phyloP scores from a whole-genome alignment of 2,329 filamentous ascomycete genomes.

The Nemania bipapillata region DNA sequence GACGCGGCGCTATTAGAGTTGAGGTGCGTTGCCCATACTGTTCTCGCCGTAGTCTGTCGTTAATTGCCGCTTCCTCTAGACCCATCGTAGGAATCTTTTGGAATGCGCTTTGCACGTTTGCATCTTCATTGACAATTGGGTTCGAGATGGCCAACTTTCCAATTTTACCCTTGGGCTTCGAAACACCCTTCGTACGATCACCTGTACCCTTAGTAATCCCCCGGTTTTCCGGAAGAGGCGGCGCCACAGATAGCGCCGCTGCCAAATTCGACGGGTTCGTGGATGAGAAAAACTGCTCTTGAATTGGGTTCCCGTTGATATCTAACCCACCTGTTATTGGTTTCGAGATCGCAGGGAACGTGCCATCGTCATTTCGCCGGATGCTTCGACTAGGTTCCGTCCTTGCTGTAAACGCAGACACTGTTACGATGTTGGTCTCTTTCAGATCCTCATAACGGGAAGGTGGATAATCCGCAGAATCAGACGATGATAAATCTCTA shows the following conservation, averaged over 20 bases:
- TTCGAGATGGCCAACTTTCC: conserved; percentile 62
- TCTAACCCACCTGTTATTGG: conserved; percentile 53
- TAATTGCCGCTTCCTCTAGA: conserved; percentile 60
- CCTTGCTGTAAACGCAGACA: conserved; percentile 54
- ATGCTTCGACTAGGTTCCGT: conserved; percentile 19
- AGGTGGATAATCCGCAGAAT: conserved; percentile 57
- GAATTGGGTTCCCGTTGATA: conserved; percentile 55
- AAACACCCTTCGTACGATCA: conserved; percentile 40
- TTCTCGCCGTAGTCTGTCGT: conserved; percentile 59
- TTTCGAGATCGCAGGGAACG: conserved; percentile 55
- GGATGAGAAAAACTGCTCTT: conserved; percentile 58
- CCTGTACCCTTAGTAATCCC: conserved; percentile 23
- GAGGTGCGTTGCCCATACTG: conserved; percentile 48
- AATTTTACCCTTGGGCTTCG: conserved; percentile 46
- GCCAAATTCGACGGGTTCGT: conserved; percentile 48
- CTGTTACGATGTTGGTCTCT: conserved; percentile 53
- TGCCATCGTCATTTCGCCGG: conserved; percentile 39
- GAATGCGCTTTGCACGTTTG: conserved; percentile 45
- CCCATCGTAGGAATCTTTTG: conserved; percentile 58
- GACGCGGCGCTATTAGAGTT: conserved; percentile 51
- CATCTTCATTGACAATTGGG: conserved; percentile 56
- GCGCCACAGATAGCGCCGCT: conserved; percentile 35
- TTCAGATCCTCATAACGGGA: conserved; percentile 63
- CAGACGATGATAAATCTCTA: conserved; percentile 57
- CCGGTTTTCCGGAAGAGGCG: conserved; percentile 28